Conservation (phyloP, 2,329 filamentous ascomycete species). For the Tolypocladium nubicola region DNA sequence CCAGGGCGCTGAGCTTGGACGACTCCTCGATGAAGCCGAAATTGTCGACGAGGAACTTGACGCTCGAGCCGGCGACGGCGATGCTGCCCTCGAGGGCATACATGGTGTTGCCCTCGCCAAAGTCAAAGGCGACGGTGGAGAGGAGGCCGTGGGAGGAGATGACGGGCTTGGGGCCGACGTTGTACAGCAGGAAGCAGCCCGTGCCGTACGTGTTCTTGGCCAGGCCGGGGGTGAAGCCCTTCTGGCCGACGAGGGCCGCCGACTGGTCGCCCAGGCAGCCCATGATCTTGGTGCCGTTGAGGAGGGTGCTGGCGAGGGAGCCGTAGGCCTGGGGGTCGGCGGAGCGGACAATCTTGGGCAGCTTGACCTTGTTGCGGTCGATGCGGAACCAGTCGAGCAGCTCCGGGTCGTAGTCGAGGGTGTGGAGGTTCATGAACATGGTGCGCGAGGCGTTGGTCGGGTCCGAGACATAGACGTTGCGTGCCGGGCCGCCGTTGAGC, state of each 20-base stretch:
- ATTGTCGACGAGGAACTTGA: constrained; percentile 57
- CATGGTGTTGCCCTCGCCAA: constrained; percentile 54
- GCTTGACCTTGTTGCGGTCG: constrained; percentile 54
- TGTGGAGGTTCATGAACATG: constrained; percentile 80
- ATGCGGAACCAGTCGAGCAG: constrained; percentile 67
- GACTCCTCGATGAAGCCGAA: constrained; percentile 42
- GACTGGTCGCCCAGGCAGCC: constrained; percentile 77
- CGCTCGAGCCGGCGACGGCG: constrained; percentile 64
- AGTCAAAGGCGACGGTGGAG: constrained; percentile 68
- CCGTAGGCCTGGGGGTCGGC: constrained; percentile 62
- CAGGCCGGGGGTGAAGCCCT: constrained; percentile 62
- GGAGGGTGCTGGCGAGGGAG: constrained; percentile 43
- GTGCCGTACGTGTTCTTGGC: constrained; percentile 85
- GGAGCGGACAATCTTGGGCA: constrained; percentile 71
- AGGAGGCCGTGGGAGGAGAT: constrained; percentile 69
- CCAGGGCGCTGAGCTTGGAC: constrained; percentile 32
- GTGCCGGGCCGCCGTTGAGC: constrained; percentile 59
- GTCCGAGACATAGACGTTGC: constrained; percentile 63
- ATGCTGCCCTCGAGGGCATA: constrained; percentile 72
- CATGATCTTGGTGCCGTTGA: constrained; percentile 60
- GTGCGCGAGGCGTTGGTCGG: constrained; percentile 75
- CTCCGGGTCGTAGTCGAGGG: constrained; percentile 61
- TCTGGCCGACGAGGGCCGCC: constrained; percentile 69
- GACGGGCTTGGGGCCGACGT: constrained; percentile 69
- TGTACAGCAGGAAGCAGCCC: constrained; percentile 76